Base-by-base conservation (phyloP, 2,329 filamentous ascomycete species). In the Mycogone perniciosa region DNA sequence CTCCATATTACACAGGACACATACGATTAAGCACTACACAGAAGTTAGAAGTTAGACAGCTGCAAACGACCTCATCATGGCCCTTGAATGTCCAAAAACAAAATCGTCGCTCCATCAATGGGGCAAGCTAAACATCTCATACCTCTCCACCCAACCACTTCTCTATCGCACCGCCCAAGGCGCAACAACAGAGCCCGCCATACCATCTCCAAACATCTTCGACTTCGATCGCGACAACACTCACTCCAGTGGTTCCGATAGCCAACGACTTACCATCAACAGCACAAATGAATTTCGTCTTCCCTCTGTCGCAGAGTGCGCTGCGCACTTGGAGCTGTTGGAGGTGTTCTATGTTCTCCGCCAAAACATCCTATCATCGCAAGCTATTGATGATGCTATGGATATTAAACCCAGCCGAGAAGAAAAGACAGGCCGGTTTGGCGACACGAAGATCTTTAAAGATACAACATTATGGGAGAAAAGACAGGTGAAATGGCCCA, bases 281-380 rank as follows among this genome's bases (percentile, higher is more conserved):
- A 42, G 9, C n/a, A 42, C 13, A 13, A 26, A 30, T 30, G 29
- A 44, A 34, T 31, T 6, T 33, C n/a, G 29, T 5, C 50, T 62
- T 33, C 62, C 62, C 7, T 52, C 30, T n/a, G 35, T 50, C 1
- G 53, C 54, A 9, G 56, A 62, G 20, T 81, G 77, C 57, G 75
- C 79, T 27, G 72, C 74, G 5, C 82, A 86, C 61, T 69, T 85
- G 9, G 81, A 83, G 60, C 68, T 85, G 1, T 69, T 86, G 0
- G 75, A 83, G 53, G 74, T 74, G 6, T 72, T 85, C 46, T 74
- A 77, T 37, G 71, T 75, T 35, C 64, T 85, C n/a, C 74, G 74
- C n/a, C 54, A 57, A 6, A 53, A 49, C 0, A 51, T 65, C 2
- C 38, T 64, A 2, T 46, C 53, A 0, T 63, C 62, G 1, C 41